A percentile compares a stretch with the other conserved stretches of the same genome.
phyloP scores from a whole-genome alignment of 1,284 basidiomycete genomes.

The Porogramme epimiltina region DNA sequence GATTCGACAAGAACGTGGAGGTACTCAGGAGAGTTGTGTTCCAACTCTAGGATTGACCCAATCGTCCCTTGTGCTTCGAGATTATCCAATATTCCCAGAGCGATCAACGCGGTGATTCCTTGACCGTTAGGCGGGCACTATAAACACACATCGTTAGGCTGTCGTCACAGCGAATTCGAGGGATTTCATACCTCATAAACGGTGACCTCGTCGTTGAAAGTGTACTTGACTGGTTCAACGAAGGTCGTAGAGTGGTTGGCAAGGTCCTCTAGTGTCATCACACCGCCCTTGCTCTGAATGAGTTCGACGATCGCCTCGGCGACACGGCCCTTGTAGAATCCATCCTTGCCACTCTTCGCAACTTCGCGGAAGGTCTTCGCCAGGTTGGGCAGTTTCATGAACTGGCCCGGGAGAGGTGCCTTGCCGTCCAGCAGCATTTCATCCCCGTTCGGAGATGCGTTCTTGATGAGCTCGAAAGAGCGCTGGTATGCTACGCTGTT shows the following conservation, averaged over 20 bases:
- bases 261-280: constrained; percentile 90
- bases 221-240: constrained; percentile 90
- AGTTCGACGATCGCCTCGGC: constrained; percentile 90
- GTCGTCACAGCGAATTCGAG: too few relatives aligned
- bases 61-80: constrained; percentile 77
- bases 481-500: constrained; percentile 74
- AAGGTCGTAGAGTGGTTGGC: constrained; percentile 77
- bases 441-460: constrained; percentile 78
- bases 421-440: constrained; percentile 87
- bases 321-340: constrained; percentile 90
- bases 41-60: constrained; percentile 72
- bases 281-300: constrained; percentile 81
- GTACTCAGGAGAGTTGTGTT: constrained; percentile 89
- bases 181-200: constrained; percentile 72
- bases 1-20: constrained; percentile 88
- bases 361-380: constrained; percentile 84
- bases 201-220: constrained; percentile 80
- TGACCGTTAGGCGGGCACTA: constrained; percentile 95
- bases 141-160: not conserved
- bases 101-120: constrained; percentile 89
- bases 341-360: constrained; percentile 81
- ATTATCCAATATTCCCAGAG: constrained; percentile 89
- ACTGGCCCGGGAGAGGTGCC: constrained; percentile 78
- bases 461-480: constrained; percentile 76
- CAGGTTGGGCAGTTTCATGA: constrained; percentile 79